Percentiles rank a stretch among this genome's conserved stretches.
phyloP scores from a whole-genome alignment of 2,329 filamentous ascomycete species.

The Boeremia lycopersici region DNA sequence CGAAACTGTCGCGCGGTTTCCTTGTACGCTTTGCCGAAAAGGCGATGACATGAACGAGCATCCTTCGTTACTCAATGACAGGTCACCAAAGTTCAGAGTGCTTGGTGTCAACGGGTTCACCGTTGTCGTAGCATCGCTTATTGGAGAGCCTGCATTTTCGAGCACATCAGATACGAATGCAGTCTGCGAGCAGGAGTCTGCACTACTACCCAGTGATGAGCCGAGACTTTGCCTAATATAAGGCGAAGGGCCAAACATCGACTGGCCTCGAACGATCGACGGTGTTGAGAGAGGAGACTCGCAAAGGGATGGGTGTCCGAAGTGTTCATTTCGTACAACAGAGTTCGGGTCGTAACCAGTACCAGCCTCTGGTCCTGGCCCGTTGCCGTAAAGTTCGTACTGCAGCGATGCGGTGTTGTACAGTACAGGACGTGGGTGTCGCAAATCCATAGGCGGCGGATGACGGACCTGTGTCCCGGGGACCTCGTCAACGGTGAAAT shows the following conservation, averaged over 20 bases:
- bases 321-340: neutral
- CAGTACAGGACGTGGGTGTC: neutral
- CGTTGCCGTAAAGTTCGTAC: neutral
- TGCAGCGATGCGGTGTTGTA: neutral
- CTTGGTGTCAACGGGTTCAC: conserved; percentile 12
- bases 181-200: neutral
- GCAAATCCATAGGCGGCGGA: neutral
- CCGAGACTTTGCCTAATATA: neutral
- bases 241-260: conserved; percentile 6
- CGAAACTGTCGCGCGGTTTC: conserved; percentile 16
- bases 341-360: neutral
- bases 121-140: neutral
- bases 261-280: conserved; percentile 1
- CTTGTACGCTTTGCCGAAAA: neutral
- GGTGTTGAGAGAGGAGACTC: neutral
- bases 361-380: neutral
- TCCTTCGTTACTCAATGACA: conserved; percentile 15
- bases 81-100: conserved; percentile 19
- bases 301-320: neutral
- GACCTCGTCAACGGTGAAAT: neutral
- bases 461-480: conserved; percentile 6
- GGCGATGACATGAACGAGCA: neutral
- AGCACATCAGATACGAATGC: conserved; percentile 3
- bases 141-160: neutral
- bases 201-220: neutral